Conservation (phyloP, 2,329 filamentous ascomycete species). For the Curvularia eragrostidis region DNA sequence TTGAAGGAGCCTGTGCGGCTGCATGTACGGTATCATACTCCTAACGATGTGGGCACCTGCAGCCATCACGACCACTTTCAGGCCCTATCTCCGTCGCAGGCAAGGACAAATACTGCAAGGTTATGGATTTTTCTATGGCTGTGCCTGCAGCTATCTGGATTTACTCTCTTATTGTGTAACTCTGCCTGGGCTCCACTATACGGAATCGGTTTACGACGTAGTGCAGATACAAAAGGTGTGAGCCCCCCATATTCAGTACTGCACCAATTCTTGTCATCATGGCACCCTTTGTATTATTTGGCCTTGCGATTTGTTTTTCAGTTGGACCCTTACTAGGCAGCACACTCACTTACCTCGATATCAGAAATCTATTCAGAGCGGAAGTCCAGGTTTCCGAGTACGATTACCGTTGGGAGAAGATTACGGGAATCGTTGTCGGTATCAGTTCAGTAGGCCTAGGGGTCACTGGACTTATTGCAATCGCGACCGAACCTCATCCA, state of each 20-base stretch:
- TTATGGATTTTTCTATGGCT: conserved; percentile 1
- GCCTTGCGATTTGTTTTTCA: conserved; percentile 12
- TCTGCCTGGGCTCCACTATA: conserved; percentile 3
- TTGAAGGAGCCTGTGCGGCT: background rate
- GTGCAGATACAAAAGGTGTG: conserved; percentile 8
- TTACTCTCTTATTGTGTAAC: background rate
- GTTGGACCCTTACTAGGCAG: conserved; percentile 8
- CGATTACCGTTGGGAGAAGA: conserved; percentile 9
- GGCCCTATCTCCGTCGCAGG: conserved; percentile 1
- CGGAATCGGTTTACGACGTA: background rate
- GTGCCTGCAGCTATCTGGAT: background rate
- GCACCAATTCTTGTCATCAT: conserved; percentile 5
- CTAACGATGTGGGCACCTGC: conserved; percentile 8
- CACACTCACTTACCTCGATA: conserved; percentile 12
- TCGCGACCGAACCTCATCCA: conserved; percentile 10
- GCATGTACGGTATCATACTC: background rate
- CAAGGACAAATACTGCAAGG: background rate
- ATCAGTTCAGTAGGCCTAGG: conserved; percentile 1
- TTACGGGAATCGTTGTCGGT: conserved; percentile 2
- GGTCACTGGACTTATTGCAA: conserved; percentile 6
- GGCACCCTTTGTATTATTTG: conserved; percentile 8
- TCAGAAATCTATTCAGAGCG: conserved; percentile 1
- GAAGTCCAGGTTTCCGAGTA: background rate
- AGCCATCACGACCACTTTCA: conserved; percentile 6
- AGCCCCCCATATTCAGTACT: conserved; percentile 16